A percentile compares a stretch with the other conserved stretches of the same genome.
phyloP scores from a whole-genome alignment of 2,329 filamentous ascomycete genomes.

The Penicillium brevicompactum region DNA sequence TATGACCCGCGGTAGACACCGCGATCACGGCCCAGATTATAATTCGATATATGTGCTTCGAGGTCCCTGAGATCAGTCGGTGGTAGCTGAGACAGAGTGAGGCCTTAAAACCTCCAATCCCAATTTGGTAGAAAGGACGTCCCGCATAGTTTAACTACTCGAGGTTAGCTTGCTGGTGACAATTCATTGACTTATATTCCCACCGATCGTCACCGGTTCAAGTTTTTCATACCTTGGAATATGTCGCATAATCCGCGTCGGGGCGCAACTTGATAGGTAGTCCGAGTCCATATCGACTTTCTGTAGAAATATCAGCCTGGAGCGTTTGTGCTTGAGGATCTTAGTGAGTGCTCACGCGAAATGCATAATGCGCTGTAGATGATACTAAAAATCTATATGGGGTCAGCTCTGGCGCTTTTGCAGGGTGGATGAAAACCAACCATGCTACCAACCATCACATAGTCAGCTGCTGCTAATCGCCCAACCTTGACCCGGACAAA shows the following conservation, averaged over 20 bases:
- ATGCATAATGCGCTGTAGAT: conserved; percentile 56
- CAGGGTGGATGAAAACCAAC: conserved; percentile 20
- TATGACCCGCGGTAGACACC: conserved; percentile 49
- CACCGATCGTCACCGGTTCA: neutral
- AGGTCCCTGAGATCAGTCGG: conserved; percentile 53
- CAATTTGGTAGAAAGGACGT: conserved; percentile 57
- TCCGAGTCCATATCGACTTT: conserved; percentile 58
- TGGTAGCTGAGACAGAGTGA: conserved; percentile 57
- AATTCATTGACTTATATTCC: neutral
- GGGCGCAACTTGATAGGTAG: conserved; percentile 51
- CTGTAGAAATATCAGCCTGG: conserved; percentile 29
- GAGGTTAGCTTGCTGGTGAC: neutral
- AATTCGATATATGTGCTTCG: conserved; percentile 47
- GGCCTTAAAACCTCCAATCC: conserved; percentile 60
- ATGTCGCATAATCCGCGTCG: conserved; percentile 45
- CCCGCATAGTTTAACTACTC: conserved; percentile 54
- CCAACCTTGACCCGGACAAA: conserved; percentile 47
- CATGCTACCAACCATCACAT: conserved; percentile 40
- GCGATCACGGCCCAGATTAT: conserved; percentile 50
- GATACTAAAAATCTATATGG: conserved; percentile 49
- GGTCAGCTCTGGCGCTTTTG: neutral
- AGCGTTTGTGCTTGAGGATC: neutral
- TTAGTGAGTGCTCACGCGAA: conserved; percentile 43
- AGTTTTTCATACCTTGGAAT: conserved; percentile 41
- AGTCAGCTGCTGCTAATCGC: conserved; percentile 54